Evolutionary conservation across 177 flowering plant genomes (phyloP).

Genomic region (Telopea speciosissima): DNA sequence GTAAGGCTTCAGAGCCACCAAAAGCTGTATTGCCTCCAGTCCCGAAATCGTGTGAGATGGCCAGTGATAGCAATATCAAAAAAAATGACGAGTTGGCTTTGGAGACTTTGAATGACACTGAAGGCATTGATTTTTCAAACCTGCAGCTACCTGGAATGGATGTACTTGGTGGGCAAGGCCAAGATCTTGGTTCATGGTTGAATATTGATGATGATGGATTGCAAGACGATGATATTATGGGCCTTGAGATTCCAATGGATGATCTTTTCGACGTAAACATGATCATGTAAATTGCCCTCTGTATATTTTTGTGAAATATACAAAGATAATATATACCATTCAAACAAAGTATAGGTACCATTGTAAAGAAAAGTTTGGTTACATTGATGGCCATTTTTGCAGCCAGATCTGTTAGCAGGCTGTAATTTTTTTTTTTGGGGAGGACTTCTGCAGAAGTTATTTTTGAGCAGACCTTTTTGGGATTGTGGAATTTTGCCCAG

Average conservation of each 20-base stretch:
- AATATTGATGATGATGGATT: slow-evolving; percentile 68
- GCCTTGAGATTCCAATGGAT: slow-evolving; percentile 95
- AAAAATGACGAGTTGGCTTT: slow-evolving; percentile 31
- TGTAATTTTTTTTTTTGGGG: slow-evolving; percentile 56
- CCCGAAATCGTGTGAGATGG: slow-evolving; percentile 31
- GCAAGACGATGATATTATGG: slow-evolving; percentile 71
- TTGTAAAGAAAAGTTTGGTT: slow-evolving; percentile 32
- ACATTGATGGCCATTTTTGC: slow-evolving; percentile 27
- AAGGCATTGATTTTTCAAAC: slow-evolving; percentile 52
- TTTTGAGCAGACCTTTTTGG: slow-evolving; percentile 26
- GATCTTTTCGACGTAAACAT: slow-evolving; percentile 81
- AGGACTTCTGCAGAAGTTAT: slow-evolving; percentile 29
- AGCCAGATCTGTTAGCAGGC: slow-evolving; percentile 32
- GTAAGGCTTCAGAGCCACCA: slow-evolving; percentile 50
- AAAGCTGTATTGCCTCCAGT: slow-evolving; percentile 32
- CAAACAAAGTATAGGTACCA: slow-evolving; percentile 22
- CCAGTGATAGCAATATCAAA: slow-evolving; percentile 27
- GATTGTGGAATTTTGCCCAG: slow-evolving; percentile 23
- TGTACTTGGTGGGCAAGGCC: slow-evolving; percentile 56
- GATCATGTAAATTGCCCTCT: slow-evolving; percentile 58
- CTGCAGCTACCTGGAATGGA: slow-evolving; percentile 69
- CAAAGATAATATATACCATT: slow-evolving; percentile 12
- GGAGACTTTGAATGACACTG: slow-evolving; percentile 45
- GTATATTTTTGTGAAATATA: slow-evolving; percentile 61
- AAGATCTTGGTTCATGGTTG: slow-evolving; percentile 79